phyloP scores from a whole-genome alignment of 345 rosid species.

The Lepidium sativum region DNA sequence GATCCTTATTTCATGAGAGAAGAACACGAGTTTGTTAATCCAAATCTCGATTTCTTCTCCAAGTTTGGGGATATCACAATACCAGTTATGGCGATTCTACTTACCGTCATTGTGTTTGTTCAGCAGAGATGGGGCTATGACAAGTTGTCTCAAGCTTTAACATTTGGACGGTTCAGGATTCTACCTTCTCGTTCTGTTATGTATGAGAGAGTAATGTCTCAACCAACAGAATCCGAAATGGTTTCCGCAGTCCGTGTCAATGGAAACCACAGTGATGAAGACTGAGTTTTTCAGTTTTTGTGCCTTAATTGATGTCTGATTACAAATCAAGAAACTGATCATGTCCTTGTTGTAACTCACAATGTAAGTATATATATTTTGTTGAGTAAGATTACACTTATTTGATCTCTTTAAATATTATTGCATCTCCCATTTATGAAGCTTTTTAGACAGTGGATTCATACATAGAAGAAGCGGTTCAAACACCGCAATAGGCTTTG shows the following conservation, averaged over 20 bases:
- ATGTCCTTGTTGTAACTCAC: slow-evolving; percentile 18
- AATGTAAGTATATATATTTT: slow-evolving; percentile 18
- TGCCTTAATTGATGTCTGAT: background rate
- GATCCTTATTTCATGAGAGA: slow-evolving; percentile 56
- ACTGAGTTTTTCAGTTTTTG: slow-evolving; percentile 22
- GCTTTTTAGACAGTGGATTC: background rate
- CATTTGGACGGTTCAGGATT: slow-evolving; percentile 40
- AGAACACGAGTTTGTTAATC: slow-evolving; percentile 68
- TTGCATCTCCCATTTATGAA: background rate
- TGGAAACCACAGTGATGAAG: slow-evolving; percentile 36
- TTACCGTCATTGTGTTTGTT: slow-evolving; percentile 42
- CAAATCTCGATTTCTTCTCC: slow-evolving; percentile 59
- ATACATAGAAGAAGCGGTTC: background rate
- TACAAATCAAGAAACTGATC: slow-evolving; percentile 3
- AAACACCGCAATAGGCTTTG: slow-evolving; percentile 36
- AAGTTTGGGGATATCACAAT: slow-evolving; percentile 68
- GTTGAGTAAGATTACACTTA: background rate
- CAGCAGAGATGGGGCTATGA: slow-evolving; percentile 85
- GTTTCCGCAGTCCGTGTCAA: slow-evolving; percentile 32
- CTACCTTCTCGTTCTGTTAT: slow-evolving; percentile 50
- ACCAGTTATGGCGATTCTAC: slow-evolving; percentile 52
- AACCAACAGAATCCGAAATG: slow-evolving; percentile 59
- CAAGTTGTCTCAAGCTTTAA: slow-evolving; percentile 46
- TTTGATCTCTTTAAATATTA: background rate
- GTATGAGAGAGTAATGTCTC: slow-evolving; percentile 62